A percentile compares a stretch with the other conserved stretches of the same genome.
phyloP scores from a whole-genome alignment of 345 rosid genomes.

The Carallia brachiata region DNA sequence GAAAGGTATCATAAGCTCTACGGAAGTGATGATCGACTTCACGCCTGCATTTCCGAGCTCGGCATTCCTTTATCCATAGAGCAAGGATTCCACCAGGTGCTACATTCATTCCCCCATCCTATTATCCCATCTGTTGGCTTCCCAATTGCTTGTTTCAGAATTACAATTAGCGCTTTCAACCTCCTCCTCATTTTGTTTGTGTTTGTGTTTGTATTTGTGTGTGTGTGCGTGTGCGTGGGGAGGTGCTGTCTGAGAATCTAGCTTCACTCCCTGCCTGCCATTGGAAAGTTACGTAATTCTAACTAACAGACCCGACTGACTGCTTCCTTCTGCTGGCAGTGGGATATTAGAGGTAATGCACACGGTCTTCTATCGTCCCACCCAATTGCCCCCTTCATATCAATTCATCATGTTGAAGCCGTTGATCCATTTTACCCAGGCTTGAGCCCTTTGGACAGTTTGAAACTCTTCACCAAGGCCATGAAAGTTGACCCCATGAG shows the following conservation, averaged over 20 bases:
- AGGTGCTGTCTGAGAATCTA: no score
- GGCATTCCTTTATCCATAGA: constrained; percentile 86
- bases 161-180: neutral
- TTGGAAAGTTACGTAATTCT: neutral
- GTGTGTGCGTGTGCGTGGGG: neutral
- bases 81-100: constrained; percentile 90
- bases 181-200: no score
- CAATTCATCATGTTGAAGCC: constrained; percentile 86
- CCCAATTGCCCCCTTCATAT: constrained; percentile 80
- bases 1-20: constrained; percentile 78
- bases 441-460: constrained; percentile 57
- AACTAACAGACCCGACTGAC: neutral
- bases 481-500: constrained; percentile 66
- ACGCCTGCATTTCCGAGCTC: constrained; percentile 87
- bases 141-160: neutral
- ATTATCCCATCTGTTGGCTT: neutral
- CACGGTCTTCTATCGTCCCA: constrained; percentile 76
- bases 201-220: no score
- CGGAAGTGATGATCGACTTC: constrained; percentile 93
- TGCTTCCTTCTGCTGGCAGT: constrained; percentile 46
- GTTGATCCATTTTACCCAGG: constrained; percentile 85
- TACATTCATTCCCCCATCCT: no score
- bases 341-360: constrained; percentile 88
- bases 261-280: no score
- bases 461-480: constrained; percentile 72